Conservation (phyloP, 1,284 basidiomycete species). For the Tranzscheliella williamsii region DNA sequence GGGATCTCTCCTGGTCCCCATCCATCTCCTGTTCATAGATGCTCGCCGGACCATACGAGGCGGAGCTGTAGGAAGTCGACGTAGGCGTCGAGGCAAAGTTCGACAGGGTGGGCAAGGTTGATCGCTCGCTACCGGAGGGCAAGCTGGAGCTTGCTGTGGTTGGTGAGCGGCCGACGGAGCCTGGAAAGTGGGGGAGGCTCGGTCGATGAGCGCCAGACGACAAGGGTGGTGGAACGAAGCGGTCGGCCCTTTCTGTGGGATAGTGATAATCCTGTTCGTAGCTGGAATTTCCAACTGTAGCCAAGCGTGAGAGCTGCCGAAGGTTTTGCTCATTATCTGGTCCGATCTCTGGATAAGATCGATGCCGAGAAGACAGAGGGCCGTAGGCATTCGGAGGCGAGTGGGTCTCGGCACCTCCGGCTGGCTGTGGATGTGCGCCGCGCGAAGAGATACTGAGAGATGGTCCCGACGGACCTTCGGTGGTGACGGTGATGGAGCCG, state of each 20-base stretch:
- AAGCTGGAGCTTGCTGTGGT: constrained; percentile 11
- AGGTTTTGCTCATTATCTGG: constrained; percentile 1
- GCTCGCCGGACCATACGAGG: constrained; percentile 1
- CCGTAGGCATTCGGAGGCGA: constrained; percentile 8
- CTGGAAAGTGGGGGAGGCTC: constrained; percentile 6
- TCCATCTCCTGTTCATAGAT: constrained; percentile 25
- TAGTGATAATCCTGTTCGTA: constrained; percentile 9
- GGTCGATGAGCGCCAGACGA: constrained; percentile 10
- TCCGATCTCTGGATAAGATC: constrained; percentile 10
- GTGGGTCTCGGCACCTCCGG: constrained; percentile 4
- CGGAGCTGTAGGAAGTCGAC: constrained; percentile 8
- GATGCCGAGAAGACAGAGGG: constrained; percentile 5
- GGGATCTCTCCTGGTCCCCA: constrained; percentile 10
- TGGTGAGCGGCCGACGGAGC: constrained; percentile 7
- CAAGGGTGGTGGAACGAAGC: too few relatives aligned
- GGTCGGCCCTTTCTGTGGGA: too few relatives aligned
- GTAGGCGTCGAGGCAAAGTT: constrained; percentile 17
- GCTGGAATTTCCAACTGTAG: neutral
- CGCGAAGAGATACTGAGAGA: constrained; percentile 11
- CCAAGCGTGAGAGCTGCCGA: neutral
- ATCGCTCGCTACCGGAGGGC: constrained; percentile 22
- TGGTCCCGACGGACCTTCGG: constrained; percentile 2
- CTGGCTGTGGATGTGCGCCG: constrained; percentile 1
- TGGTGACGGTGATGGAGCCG: constrained; percentile 13
- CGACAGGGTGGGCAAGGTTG: constrained; percentile 13